Evolutionary conservation across 1,284 basidiomycete species (phyloP).

Genomic region (Salmacisia buchloeana): DNA sequence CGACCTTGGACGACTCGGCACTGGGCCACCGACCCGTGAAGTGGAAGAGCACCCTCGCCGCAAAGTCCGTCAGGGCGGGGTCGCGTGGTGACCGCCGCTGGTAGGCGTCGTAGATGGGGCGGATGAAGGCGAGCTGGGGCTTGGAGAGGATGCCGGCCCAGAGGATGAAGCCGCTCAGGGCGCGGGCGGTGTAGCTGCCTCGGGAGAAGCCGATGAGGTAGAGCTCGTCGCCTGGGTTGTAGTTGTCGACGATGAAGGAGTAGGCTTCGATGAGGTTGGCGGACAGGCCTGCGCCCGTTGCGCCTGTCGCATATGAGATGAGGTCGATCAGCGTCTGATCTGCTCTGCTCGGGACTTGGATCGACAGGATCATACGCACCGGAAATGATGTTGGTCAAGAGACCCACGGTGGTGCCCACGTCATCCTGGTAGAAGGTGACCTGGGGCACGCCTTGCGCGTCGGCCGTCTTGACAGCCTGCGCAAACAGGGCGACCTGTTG

Average conservation of each 20-base stretch:
- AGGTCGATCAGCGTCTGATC: neutral
- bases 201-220: conserved; percentile 11
- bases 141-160: conserved; percentile 17
- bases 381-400: conserved; percentile 4
- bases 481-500: conserved; percentile 2
- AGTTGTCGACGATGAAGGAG: conserved; percentile 8
- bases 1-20: neutral
- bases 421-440: conserved; percentile 2
- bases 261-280: conserved; percentile 8
- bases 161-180: conserved; percentile 59
- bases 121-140: neutral
- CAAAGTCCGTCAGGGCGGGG: neutral
- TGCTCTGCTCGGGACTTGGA: neutral
- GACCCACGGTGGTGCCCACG: neutral
- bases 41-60: neutral
- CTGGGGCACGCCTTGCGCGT: neutral
- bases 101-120: conserved; percentile 4
- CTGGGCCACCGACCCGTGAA: conserved; percentile 5
- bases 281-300: neutral
- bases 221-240: conserved; percentile 9
- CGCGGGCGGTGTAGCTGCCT: conserved; percentile 5
- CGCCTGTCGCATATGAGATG: neutral
- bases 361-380: neutral
- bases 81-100: neutral
- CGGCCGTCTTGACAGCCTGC: conserved; percentile 2